These are phyloP conservation scores for Theileria parva DNA, from an alignment of 169 alveolate species.

Conservation along the genomic window DNA sequence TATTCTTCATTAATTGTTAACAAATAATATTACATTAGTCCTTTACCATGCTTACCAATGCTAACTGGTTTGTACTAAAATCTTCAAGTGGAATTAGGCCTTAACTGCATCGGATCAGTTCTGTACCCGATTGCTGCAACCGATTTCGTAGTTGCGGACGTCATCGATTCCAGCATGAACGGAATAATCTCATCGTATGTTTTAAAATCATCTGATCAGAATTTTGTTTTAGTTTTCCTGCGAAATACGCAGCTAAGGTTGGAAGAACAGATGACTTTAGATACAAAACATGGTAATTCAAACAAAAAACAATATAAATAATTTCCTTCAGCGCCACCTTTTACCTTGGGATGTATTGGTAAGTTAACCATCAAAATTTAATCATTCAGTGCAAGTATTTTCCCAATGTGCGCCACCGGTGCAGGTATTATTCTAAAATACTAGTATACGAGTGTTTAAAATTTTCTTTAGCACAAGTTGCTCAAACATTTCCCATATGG, in stretches of 20 bases:
- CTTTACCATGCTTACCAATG: slow-evolving; percentile 85
- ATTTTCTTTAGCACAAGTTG: slow-evolving; percentile 29
- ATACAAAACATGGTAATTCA: slow-evolving; percentile 69
- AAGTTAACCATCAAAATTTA: background rate
- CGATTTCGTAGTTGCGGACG: slow-evolving; percentile 80
- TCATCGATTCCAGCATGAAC: slow-evolving; percentile 80
- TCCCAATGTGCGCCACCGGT: slow-evolving; percentile 83
- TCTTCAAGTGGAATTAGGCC: slow-evolving; percentile 28
- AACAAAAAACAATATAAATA: background rate
- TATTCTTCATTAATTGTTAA: background rate
- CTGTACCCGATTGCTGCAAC: slow-evolving; percentile 83
- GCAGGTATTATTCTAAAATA: slow-evolving; percentile 59
- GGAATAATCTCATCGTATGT: slow-evolving; percentile 75
- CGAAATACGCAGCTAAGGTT: slow-evolving; percentile 82
- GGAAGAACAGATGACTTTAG: slow-evolving; percentile 81
- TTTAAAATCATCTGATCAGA: background rate
- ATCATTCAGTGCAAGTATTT: slow-evolving; percentile 72
- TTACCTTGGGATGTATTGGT: slow-evolving; percentile 81
- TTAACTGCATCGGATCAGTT: slow-evolving; percentile 82
- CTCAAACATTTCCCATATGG: slow-evolving; percentile 56
- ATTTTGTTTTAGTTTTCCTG: slow-evolving; percentile 67
- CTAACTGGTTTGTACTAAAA: slow-evolving; percentile 70
- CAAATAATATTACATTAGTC: slow-evolving; percentile 52
- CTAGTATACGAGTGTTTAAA: slow-evolving; percentile 15
- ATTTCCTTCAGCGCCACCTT: slow-evolving; percentile 75